Conservation (phyloP, 2,329 filamentous ascomycete genomes). For the Incumbomyces delicatus region DNA sequence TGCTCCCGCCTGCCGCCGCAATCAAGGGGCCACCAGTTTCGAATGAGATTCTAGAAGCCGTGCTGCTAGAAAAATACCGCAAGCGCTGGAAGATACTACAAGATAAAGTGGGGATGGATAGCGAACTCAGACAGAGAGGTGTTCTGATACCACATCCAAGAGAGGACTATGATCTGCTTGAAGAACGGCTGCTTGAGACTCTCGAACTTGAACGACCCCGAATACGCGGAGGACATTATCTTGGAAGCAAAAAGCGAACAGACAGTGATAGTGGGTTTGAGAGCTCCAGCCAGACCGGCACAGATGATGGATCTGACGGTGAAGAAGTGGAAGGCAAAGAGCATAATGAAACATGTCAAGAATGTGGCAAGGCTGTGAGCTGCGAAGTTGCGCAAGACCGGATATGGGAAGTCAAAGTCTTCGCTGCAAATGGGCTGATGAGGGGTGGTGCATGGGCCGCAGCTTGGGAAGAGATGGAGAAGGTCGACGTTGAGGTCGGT, state of each 20-base stretch:
- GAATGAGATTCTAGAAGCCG: constrained; percentile 37
- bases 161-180: constrained; percentile 53
- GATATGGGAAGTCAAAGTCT: constrained; percentile 66
- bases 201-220: constrained; percentile 47
- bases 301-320: constrained; percentile 25
- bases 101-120: constrained; percentile 42
- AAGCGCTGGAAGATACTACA: constrained; percentile 42
- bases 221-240: constrained; percentile 51
- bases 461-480: constrained; percentile 96
- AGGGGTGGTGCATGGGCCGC: constrained; percentile 82
- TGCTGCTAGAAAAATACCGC: constrained; percentile 39
- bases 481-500: constrained; percentile 88
- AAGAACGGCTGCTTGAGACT: constrained; percentile 52
- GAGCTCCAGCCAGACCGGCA: constrained; percentile 25
- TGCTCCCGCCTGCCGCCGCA: constrained; percentile 44
- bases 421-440: constrained; percentile 92
- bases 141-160: constrained; percentile 54
- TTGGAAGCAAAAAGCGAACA: constrained; percentile 25
- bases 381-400: constrained; percentile 37
- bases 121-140: constrained; percentile 47
- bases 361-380: constrained; percentile 42
- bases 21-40: constrained; percentile 33
- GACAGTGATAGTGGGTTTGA: constrained; percentile 23
- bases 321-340: neutral
- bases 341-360: constrained; percentile 37